Conservation (phyloP, 139 green algal genomes). For the Closterium sp. region DNA sequence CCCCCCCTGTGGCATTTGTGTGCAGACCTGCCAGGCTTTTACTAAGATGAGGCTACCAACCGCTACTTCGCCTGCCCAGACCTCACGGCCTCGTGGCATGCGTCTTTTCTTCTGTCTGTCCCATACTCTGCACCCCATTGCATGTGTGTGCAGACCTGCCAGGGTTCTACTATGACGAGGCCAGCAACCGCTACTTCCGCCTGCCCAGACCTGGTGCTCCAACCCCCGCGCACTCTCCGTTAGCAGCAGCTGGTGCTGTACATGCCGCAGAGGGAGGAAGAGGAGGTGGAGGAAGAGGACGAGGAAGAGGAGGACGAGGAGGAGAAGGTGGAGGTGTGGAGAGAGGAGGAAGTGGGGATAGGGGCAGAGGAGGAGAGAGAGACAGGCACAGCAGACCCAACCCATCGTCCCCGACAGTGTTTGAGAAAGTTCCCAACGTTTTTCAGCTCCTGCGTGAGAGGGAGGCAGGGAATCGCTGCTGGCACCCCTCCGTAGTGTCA, state of each 20-base stretch:
- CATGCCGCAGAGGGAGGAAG: background rate
- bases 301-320: background rate
- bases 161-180: background rate
- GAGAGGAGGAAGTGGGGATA: background rate
- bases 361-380: background rate
- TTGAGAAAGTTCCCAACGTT: background rate
- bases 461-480: background rate
- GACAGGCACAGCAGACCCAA: background rate
- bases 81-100: too few relatives aligned
- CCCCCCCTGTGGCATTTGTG: too few relatives aligned
- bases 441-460: background rate
- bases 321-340: background rate
- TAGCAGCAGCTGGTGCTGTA: background rate
- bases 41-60: too few relatives aligned
- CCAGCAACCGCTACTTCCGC: background rate
- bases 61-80: too few relatives aligned
- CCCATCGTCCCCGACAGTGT: background rate
- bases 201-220: background rate
- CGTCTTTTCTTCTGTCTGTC: too few relatives aligned
- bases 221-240: background rate
- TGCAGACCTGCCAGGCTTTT: too few relatives aligned
- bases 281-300: background rate
- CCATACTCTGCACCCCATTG: too few relatives aligned
- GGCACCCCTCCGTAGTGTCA: background rate
- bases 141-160: background rate